A percentile compares a stretch with the other conserved stretches of the same genome.
phyloP scores from a whole-genome alignment of 768 basidiomycete genomes.

The Suillus fuscotomentosus region DNA sequence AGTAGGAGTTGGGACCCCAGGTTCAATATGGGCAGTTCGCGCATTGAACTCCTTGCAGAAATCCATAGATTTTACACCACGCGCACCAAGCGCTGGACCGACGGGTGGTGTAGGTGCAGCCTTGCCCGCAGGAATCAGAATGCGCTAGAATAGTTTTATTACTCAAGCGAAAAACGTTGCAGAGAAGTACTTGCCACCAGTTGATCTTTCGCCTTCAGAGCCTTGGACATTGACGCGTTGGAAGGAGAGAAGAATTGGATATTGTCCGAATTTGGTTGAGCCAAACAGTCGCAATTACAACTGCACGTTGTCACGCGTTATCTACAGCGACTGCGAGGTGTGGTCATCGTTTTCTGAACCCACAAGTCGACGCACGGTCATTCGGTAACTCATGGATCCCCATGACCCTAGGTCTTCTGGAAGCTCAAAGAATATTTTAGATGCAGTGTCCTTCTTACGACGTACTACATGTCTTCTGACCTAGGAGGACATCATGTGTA shows the following conservation, averaged over 20 bases:
- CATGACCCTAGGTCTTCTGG: conserved; percentile 6
- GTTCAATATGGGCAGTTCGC: conserved; percentile 83
- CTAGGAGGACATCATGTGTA: neutral
- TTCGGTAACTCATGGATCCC: conserved; percentile 3
- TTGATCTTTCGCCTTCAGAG: conserved; percentile 62
- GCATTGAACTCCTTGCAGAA: conserved; percentile 99
- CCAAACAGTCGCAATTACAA: neutral
- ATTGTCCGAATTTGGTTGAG: neutral
- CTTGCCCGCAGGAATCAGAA: conserved; percentile 90
- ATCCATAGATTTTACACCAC: conserved; percentile 99
- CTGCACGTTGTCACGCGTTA: neutral
- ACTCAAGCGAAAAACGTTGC: conserved; percentile 10
- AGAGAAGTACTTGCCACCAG: conserved; percentile 59
- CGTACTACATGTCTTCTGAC: conserved; percentile 1
- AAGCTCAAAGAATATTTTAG: conserved; percentile 1
- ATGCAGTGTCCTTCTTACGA: conserved; percentile 5
- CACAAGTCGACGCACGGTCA: conserved; percentile 1
- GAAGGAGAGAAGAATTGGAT: neutral
- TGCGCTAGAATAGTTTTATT: conserved; percentile 48
- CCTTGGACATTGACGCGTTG: conserved; percentile 60
- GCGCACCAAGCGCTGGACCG: conserved; percentile 95
- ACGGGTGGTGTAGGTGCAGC: conserved; percentile 96
- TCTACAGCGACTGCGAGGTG: neutral
- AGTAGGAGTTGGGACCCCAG: conserved; percentile 89
- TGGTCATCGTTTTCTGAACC: neutral